These are phyloP conservation scores for Nothophytophthora sp. DNA, from an alignment of 352 stramenopile species.

Conservation along the genomic window DNA sequence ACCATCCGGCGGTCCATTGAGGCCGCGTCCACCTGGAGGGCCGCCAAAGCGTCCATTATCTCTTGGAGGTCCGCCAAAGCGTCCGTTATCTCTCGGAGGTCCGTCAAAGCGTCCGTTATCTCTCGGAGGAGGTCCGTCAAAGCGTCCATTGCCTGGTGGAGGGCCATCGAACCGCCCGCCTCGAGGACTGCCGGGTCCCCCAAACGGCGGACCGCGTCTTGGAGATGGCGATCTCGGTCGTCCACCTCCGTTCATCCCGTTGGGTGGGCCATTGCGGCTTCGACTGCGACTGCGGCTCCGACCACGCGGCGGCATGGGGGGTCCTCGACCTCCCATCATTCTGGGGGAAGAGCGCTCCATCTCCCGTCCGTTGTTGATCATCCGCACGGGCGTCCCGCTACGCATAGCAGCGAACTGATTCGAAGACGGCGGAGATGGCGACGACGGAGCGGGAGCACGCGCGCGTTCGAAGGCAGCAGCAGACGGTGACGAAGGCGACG, in stretches of 20 bases:
- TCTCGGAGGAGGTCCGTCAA: slow-evolving; percentile 20
- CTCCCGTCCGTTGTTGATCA: slow-evolving; percentile 32
- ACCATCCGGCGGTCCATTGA: slow-evolving; percentile 5
- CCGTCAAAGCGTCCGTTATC: slow-evolving; percentile 21
- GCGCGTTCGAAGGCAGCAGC: slow-evolving; percentile 23
- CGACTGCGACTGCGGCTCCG: slow-evolving; percentile 42
- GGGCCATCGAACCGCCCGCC: slow-evolving; percentile 1
- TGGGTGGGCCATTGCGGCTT: slow-evolving; percentile 25
- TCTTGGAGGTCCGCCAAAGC: slow-evolving; percentile 1
- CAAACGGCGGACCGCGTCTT: not conserved
- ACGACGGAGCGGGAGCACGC: slow-evolving; percentile 20
- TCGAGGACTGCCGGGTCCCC: not conserved
- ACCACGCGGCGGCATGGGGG: slow-evolving; percentile 12
- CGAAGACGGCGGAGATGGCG: slow-evolving; percentile 10
- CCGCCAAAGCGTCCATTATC: slow-evolving; percentile 8
- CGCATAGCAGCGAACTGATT: slow-evolving; percentile 35
- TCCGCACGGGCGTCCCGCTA: slow-evolving; percentile 13
- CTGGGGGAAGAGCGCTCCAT: slow-evolving; percentile 21
- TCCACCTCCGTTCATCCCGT: slow-evolving; percentile 22
- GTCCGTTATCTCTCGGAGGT: not conserved
- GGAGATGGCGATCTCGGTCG: slow-evolving; percentile 16
- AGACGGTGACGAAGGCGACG: slow-evolving; percentile 15
- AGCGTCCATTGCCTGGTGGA: slow-evolving; percentile 27
- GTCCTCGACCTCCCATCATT: slow-evolving; percentile 12
- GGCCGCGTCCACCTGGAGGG: slow-evolving; percentile 3